Conservation (phyloP, 805 yeast species). For the Cyberlindnera misumaiensis region DNA sequence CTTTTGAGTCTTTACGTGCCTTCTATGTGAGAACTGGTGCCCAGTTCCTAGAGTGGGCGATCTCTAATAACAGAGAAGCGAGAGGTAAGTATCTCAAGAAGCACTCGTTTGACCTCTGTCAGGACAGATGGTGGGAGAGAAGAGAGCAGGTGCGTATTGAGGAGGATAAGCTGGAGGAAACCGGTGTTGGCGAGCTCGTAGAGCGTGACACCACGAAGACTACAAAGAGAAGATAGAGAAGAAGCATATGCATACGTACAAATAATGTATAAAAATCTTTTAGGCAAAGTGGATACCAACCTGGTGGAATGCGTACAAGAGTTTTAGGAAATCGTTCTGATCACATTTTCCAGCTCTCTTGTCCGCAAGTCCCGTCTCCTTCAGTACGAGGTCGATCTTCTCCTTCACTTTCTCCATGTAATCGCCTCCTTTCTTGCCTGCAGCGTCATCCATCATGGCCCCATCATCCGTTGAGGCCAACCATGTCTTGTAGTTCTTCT, state of each 20-base stretch:
- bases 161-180: constrained; percentile 84
- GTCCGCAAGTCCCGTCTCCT: constrained; percentile 74
- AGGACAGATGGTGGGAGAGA: constrained; percentile 98
- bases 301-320: constrained; percentile 90
- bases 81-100: constrained; percentile 87
- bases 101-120: constrained; percentile 84
- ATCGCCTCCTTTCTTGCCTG: constrained; percentile 30
- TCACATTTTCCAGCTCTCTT: constrained; percentile 92
- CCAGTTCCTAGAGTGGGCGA: constrained; percentile 87
- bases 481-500: constrained; percentile 79
- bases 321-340: constrained; percentile 84
- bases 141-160: constrained; percentile 84
- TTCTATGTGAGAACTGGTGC: constrained; percentile 86
- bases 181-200: constrained; percentile 82
- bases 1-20: constrained; percentile 77
- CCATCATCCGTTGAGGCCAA: constrained; percentile 45
- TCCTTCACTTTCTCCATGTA: constrained; percentile 45
- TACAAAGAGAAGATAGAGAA: constrained; percentile 45
- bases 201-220: constrained; percentile 56
- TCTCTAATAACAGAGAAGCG: constrained; percentile 75
- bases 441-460: constrained; percentile 21
- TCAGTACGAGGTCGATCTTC: constrained; percentile 66
- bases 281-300: constrained; percentile 94
- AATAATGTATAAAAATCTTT: not conserved
- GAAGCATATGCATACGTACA: not conserved